Evolutionary conservation across 2,329 filamentous ascomycete genomes (phyloP).

Genomic region (Kalmusia sp.): DNA sequence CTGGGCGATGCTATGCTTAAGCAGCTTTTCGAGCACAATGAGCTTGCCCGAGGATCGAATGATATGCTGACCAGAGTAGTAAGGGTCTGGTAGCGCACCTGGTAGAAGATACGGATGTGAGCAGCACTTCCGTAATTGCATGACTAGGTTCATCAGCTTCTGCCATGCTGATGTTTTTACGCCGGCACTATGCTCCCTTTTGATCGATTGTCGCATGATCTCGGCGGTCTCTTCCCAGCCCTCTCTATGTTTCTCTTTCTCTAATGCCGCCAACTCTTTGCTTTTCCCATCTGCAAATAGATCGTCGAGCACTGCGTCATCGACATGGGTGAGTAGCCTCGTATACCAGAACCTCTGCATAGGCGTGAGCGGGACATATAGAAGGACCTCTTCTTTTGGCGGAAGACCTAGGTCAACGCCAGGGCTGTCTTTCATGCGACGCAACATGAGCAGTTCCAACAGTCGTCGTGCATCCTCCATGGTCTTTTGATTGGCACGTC

Average conservation of each 20-base stretch:
- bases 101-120: conserved; percentile 62
- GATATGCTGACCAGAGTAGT: conserved; percentile 55
- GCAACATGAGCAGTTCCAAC: conserved; percentile 65
- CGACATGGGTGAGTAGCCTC: conserved; percentile 62
- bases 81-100: conserved; percentile 54
- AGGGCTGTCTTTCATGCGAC: conserved; percentile 63
- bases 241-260: conserved; percentile 47
- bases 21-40: conserved; percentile 60
- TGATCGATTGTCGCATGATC: conserved; percentile 92
- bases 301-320: conserved; percentile 59
- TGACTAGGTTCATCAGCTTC: conserved; percentile 62
- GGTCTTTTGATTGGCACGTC: conserved; percentile 60
- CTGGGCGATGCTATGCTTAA: conserved; percentile 57
- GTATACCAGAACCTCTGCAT: conserved; percentile 67
- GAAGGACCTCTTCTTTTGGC: conserved; percentile 62
- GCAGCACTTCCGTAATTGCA: conserved; percentile 64
- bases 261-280: conserved; percentile 51
- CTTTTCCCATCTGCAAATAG: conserved; percentile 57
- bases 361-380: conserved; percentile 65
- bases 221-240: conserved; percentile 75
- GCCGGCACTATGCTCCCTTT: conserved; percentile 42
- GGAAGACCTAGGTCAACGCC: conserved; percentile 63
- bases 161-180: conserved; percentile 51
- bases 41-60: conserved; percentile 63
- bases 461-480: conserved; percentile 61